Base-by-base conservation (phyloP, 345 rosid genomes). In the Sisymbrium altissimum region DNA sequence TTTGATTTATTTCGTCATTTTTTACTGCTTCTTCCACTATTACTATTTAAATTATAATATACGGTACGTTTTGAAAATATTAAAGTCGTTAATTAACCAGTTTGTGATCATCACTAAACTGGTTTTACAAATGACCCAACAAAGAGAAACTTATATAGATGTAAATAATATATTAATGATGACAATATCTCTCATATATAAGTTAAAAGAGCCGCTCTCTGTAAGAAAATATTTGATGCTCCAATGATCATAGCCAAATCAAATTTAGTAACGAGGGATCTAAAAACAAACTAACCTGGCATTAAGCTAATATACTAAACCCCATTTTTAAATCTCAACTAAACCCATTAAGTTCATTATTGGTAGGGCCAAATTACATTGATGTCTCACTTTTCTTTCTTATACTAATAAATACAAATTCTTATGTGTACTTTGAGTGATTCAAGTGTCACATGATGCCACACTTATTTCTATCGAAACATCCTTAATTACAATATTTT, bases 351-450 rank as follows among this genome's bases (percentile, higher is more conserved):
- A 56, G 56, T 44, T 65, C 6, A 73, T 45, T 44, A 57, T 39
- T 45, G 59, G 66, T 74, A 56, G 72, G 78, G 43, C 25, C 52
- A 9, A 74, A 38, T 74, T 60, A 48, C 43, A 74, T 48, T 58
- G 72, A 66, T 58, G 67, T 32, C 53, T 58, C 66, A 30, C 72
- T 57, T 74, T 62, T 65, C 14, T 64, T 44, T 54, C 53, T 66
- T 74, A 56, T 64, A n/a, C n/a, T n/a, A 57, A 66, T 57, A 74
- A 40, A 66, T 66, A 58, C 73, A 74, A 74, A 46, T 66, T 58
- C 29, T 54, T 30, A 72, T 36, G 45, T 32, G 64, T 64, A 64
- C 46, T 14, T 53, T 41, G 13, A 32, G 71, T 73, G 38, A 54
- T 64, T 64, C 39, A 63, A 64, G 14, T 63, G 36, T 53, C 64